Evolutionary conservation across 495 filamentous ascomycete genomes (phyloP).

Genomic region (Clavariopsis aquatica): DNA sequence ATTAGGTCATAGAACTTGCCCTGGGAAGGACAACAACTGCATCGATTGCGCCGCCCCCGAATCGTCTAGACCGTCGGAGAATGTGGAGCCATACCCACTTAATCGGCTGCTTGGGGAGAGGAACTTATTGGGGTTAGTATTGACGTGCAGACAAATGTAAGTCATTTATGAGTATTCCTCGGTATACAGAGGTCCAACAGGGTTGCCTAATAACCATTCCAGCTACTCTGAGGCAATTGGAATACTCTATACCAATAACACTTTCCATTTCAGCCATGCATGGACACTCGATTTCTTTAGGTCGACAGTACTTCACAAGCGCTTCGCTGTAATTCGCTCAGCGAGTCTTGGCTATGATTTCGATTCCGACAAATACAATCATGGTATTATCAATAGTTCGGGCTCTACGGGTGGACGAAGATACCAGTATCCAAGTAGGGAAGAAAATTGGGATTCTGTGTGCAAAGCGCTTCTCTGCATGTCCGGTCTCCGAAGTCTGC

Average conservation of each 20-base stretch:
- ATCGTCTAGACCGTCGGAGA: not conserved
- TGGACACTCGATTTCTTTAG: conserved; percentile 9
- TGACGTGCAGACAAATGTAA: conserved; percentile 8
- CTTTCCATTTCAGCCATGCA: conserved; percentile 12
- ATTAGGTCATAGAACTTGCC: not conserved
- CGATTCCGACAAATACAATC: not conserved
- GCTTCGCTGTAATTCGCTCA: conserved; percentile 11
- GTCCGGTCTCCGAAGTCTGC: not conserved
- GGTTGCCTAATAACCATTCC: not conserved
- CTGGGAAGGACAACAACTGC: not conserved
- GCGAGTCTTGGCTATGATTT: not conserved
- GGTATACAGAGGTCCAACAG: not conserved
- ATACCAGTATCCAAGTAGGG: no score
- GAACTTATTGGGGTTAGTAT: not conserved
- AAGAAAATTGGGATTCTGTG: not conserved
- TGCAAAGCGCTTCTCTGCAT: not conserved
- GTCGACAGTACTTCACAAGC: conserved; percentile 7
- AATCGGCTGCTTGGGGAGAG: not conserved
- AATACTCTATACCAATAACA: conserved; percentile 19
- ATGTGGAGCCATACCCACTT: not conserved
- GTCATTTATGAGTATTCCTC: no score
- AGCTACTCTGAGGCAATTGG: conserved; percentile 21
- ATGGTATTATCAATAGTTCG: no score
- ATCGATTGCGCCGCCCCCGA: not conserved
- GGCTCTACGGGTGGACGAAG: not conserved